Conservation (phyloP, 2,329 filamentous ascomycete genomes). For the Colletotrichum sp. region DNA sequence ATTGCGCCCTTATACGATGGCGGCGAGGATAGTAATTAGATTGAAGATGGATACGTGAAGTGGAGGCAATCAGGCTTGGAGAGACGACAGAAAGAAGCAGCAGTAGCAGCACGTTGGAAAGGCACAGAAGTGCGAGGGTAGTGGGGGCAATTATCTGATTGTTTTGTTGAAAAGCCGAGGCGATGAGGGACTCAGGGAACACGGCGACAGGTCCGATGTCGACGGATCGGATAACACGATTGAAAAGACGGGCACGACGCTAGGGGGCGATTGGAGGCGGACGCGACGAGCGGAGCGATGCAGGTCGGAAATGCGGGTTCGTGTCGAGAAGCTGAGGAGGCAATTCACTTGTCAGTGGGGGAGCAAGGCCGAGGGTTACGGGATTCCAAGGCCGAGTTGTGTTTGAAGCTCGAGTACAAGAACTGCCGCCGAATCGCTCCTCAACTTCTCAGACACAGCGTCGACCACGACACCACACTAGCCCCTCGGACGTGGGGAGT, state of each 20-base stretch:
- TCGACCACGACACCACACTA: neutral
- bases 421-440: neutral
- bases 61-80: neutral
- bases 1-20: neutral
- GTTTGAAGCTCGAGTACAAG: neutral
- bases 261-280: neutral
- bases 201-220: slow-evolving; percentile 1
- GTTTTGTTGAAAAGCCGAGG: slow-evolving; percentile 2
- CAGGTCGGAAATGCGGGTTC: slow-evolving; percentile 16
- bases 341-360: neutral
- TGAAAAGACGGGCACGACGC: neutral
- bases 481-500: neutral
- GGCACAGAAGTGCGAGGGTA: neutral
- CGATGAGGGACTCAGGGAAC: neutral
- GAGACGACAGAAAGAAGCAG: neutral
- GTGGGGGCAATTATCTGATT: neutral
- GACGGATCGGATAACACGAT: slow-evolving; percentile 8
- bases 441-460: neutral
- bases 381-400: neutral
- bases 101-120: neutral
- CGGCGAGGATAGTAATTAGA: neutral
- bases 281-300: neutral
- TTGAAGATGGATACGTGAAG: neutral
- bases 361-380: neutral
- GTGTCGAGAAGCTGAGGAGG: neutral